Evolutionary conservation across 1,284 basidiomycete species (phyloP).

Genomic region (Sanghuangporus baumii): DNA sequence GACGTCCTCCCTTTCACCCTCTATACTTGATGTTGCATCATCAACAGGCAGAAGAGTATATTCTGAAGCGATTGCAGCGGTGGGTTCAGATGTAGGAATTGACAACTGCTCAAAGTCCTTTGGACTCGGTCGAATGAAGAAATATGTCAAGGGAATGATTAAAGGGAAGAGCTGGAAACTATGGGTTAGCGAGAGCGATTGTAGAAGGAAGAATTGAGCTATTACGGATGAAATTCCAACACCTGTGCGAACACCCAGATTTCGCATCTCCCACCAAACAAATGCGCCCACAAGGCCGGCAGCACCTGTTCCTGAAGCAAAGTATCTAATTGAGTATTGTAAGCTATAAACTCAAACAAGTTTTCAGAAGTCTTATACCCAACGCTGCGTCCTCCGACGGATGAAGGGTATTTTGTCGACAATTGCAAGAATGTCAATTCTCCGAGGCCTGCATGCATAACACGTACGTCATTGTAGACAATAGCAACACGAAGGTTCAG

Average conservation of each 20-base stretch:
- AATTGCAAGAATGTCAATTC: slow-evolving; percentile 94
- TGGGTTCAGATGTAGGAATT: slow-evolving; percentile 25
- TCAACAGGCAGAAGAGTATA: slow-evolving; percentile 48
- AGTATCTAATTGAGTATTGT: slow-evolving; percentile 48
- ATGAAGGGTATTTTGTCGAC: slow-evolving; percentile 77
- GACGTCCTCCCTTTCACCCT: slow-evolving; percentile 19
- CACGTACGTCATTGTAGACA: not conserved
- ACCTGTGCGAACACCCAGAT: slow-evolving; percentile 78
- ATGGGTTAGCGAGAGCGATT: not conserved
- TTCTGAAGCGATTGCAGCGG: slow-evolving; percentile 30
- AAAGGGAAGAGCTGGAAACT: slow-evolving; percentile 67
- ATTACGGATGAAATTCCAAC: slow-evolving; percentile 73
- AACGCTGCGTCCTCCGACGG: slow-evolving; percentile 64
- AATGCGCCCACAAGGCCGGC: slow-evolving; percentile 91
- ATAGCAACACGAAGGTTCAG: slow-evolving; percentile 3
- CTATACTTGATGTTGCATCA: not conserved
- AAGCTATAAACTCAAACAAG: not conserved
- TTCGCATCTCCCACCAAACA: slow-evolving; percentile 91
- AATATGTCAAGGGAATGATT: slow-evolving; percentile 68
- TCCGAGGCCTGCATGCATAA: slow-evolving; percentile 59
- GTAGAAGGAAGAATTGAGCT: not conserved
- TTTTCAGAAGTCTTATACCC: slow-evolving; percentile 39
- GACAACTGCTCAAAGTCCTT: slow-evolving; percentile 35
- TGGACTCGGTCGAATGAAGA: slow-evolving; percentile 64
- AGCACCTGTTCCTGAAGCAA: slow-evolving; percentile 89